phyloP scores from a whole-genome alignment of 2,329 filamentous ascomycete species.

The Diplodia sapinea region DNA sequence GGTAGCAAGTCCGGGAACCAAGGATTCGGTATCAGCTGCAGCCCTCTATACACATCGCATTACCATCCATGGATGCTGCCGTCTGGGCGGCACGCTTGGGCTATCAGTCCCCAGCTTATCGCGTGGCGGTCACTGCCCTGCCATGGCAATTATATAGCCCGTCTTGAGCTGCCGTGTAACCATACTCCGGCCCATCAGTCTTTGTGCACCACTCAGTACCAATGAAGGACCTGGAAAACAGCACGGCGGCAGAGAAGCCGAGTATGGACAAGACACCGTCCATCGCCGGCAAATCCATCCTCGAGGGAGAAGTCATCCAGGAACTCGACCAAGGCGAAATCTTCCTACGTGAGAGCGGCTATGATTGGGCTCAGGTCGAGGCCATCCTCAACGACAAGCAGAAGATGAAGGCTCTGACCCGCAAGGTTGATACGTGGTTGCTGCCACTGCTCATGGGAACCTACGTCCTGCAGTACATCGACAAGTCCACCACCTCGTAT shows the following conservation, averaged over 20 bases:
- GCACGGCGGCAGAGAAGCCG: constrained; percentile 17
- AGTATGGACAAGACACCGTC: constrained; percentile 28
- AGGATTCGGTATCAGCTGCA: constrained; percentile 21
- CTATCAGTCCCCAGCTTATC: constrained; percentile 30
- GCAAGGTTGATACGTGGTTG: constrained; percentile 58
- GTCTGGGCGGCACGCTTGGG: constrained; percentile 10
- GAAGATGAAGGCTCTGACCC: constrained; percentile 43
- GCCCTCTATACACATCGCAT: constrained; percentile 23
- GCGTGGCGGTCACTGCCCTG: constrained; percentile 15
- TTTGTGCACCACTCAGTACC: background rate
- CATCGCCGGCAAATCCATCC: constrained; percentile 34
- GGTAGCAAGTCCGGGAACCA: constrained; percentile 21
- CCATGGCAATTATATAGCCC: constrained; percentile 25
- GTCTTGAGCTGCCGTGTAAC: background rate
- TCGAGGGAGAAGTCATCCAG: constrained; percentile 40
- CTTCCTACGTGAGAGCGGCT: constrained; percentile 58
- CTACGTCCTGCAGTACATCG: constrained; percentile 59
- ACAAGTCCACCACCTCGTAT: constrained; percentile 62
- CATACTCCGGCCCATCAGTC: too few species aligned
- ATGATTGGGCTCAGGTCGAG: constrained; percentile 51
- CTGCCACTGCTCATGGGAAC: constrained; percentile 60
- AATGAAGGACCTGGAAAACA: constrained; percentile 23
- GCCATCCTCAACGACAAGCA: constrained; percentile 53
- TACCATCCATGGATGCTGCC: constrained; percentile 12
- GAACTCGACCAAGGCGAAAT: constrained; percentile 57